A percentile compares a stretch with the other conserved stretches of the same genome.
These are phyloP conservation scores for Sporisorium sorghi DNA, from an alignment of 1,284 basidiomycete species.

Conservation along the genomic window DNA sequence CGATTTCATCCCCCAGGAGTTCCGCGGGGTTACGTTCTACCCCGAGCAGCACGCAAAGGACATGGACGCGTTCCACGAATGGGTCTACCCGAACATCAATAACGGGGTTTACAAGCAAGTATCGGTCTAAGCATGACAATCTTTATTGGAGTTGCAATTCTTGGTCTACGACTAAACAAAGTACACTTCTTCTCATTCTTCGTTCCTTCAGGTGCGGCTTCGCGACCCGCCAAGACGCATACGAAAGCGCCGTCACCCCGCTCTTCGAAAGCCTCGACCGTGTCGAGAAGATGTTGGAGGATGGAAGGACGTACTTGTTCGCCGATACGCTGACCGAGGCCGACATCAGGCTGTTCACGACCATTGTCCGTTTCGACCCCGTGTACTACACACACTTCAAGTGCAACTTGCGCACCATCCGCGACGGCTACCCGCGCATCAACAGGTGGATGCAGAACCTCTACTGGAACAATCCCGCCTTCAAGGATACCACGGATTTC, in stretches of 20 bases:
- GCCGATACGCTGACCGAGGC: slow-evolving; percentile 88
- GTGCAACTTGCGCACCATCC: slow-evolving; percentile 76
- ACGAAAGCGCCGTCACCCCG: slow-evolving; percentile 78
- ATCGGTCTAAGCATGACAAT: no score
- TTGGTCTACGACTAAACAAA: no score
- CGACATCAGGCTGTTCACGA: slow-evolving; percentile 86
- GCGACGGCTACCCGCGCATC: slow-evolving; percentile 60
- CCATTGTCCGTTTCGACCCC: slow-evolving; percentile 82
- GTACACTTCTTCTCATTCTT: no score
- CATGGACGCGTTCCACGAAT: slow-evolving; percentile 88
- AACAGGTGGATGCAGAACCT: slow-evolving; percentile 80
- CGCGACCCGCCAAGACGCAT: slow-evolving; percentile 83
- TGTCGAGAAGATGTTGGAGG: slow-evolving; percentile 79
- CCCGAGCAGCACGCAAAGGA: slow-evolving; percentile 77
- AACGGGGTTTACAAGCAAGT: slow-evolving; percentile 82
- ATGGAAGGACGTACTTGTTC: slow-evolving; percentile 83
- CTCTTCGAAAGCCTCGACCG: slow-evolving; percentile 82
- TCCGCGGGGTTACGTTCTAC: slow-evolving; percentile 72
- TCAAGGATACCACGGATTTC: slow-evolving; percentile 87
- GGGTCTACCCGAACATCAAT: slow-evolving; percentile 74
- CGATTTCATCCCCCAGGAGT: slow-evolving; percentile 59
- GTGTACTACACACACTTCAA: slow-evolving; percentile 93
- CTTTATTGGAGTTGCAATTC: no score
- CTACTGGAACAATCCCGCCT: slow-evolving; percentile 90
- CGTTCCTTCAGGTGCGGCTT: no score